These are phyloP conservation scores for Tuber calosporum DNA, from an alignment of 495 filamentous ascomycete species.

Conservation along the genomic window DNA sequence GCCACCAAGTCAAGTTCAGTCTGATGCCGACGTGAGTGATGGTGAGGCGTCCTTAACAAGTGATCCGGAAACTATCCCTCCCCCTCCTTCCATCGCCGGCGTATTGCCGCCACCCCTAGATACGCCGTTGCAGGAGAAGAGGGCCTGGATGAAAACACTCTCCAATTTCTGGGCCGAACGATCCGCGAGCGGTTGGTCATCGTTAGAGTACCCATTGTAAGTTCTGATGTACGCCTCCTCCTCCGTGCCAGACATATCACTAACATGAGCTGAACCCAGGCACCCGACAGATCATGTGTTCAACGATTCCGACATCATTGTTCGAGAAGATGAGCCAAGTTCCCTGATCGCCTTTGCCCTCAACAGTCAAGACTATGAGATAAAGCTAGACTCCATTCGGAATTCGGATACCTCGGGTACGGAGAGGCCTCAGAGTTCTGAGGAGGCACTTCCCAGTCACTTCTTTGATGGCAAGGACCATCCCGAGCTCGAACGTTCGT, in stretches of 20 bases:
- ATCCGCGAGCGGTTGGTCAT: conserved; percentile 91
- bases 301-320: conserved; percentile 94
- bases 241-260: not conserved
- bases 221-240: conserved; percentile 9
- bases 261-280: conserved; percentile 21
- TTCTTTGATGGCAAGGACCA: conserved; percentile 44
- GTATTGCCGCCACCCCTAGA: conserved; percentile 35
- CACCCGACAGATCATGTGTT: conserved; percentile 87
- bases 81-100: conserved; percentile 27
- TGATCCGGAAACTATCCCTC: conserved; percentile 29
- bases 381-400: conserved; percentile 70
- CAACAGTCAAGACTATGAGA: conserved; percentile 72
- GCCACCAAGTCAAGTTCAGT: conserved; percentile 32
- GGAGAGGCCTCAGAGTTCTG: conserved; percentile 43
- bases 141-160: conserved; percentile 85
- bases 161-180: conserved; percentile 98
- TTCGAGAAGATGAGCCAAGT: conserved; percentile 94
- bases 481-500: conserved; percentile 62
- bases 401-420: conserved; percentile 45
- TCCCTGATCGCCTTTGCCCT: conserved; percentile 91
- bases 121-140: conserved; percentile 74
- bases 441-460: conserved; percentile 27
- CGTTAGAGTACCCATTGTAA: conserved; percentile 78
- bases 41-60: conserved; percentile 36
- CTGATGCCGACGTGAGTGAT: conserved; percentile 38